Conservation (phyloP, 2,329 filamentous ascomycete genomes). For the Delphinella strobiligena region DNA sequence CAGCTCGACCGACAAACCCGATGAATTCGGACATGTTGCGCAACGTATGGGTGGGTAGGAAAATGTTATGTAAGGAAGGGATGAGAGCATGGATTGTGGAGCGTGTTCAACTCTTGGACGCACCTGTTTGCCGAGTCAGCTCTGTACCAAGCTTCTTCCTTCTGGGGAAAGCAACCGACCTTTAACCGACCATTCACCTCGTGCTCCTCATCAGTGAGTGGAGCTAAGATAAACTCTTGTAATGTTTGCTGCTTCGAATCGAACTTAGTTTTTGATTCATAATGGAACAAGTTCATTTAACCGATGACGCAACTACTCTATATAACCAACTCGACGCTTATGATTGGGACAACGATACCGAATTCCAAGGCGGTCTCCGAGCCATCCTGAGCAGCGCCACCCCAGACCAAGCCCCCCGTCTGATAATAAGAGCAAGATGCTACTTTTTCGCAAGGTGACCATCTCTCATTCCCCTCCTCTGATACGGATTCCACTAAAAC, state of each 20-base stretch:
- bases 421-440: conserved; percentile 55
- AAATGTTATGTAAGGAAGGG: not conserved
- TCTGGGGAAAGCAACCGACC: conserved; percentile 1
- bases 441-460: conserved; percentile 50
- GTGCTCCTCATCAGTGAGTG: not conserved
- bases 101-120: too few species aligned
- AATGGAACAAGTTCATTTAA: conserved; percentile 12
- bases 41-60: conserved; percentile 4
- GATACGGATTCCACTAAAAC: not conserved
- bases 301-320: conserved; percentile 20
- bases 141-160: too few species aligned
- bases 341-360: conserved; percentile 54
- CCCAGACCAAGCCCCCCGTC: conserved; percentile 41
- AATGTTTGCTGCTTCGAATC: too few species aligned
- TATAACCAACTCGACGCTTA: conserved; percentile 54
- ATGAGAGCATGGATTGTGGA: too few species aligned
- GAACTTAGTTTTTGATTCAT: conserved; percentile 8
- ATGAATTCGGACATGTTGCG: conserved; percentile 48
- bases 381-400: conserved; percentile 51
- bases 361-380: conserved; percentile 55
- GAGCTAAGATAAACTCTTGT: too few species aligned
- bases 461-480: not conserved
- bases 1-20: conserved; percentile 31
- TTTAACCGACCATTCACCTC: conserved; percentile 1
- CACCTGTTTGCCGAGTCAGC: too few species aligned